Conservation (phyloP, 148 eudicot species). For the Polygonum maritimum region DNA sequence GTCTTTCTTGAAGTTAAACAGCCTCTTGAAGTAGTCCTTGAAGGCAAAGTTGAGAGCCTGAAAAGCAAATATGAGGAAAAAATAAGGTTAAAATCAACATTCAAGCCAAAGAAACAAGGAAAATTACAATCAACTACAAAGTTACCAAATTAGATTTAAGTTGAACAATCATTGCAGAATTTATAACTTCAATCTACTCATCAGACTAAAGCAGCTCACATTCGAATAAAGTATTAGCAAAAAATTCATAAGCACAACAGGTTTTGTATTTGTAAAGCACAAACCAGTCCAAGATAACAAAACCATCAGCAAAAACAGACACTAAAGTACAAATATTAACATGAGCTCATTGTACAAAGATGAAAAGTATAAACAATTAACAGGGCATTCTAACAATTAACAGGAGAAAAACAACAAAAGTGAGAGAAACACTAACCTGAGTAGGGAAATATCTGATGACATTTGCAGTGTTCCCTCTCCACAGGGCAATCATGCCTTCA, state of each 20-base stretch:
- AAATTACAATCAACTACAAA: no score
- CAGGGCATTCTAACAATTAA: no score
- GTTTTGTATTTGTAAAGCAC: no score
- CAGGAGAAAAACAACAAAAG: no score
- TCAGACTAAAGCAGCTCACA: background rate
- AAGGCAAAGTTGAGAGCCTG: slow-evolving; percentile 25
- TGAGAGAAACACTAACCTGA: no score
- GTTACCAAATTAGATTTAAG: no score
- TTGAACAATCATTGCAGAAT: background rate
- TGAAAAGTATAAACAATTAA: no score
- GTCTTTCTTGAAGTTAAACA: slow-evolving; percentile 20
- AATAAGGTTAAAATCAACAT: background rate
- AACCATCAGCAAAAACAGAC: background rate
- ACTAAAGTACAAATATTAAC: no score
- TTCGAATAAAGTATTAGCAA: background rate
- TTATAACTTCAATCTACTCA: background rate
- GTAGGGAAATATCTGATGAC: slow-evolving; percentile 25
- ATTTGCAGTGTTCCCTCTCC: slow-evolving; percentile 23
- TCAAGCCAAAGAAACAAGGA: background rate
- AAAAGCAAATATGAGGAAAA: background rate
- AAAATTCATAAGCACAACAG: no score
- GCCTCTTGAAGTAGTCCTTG: slow-evolving; percentile 21
- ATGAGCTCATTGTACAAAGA: no score
- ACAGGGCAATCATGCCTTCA: slow-evolving; percentile 14
- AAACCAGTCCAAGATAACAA: background rate